Evolutionary conservation across 2,329 filamentous ascomycete species (phyloP), one percentile per base, ranked within the genome.

Genomic region (Phaeophleospora eucalypticola): DNA sequence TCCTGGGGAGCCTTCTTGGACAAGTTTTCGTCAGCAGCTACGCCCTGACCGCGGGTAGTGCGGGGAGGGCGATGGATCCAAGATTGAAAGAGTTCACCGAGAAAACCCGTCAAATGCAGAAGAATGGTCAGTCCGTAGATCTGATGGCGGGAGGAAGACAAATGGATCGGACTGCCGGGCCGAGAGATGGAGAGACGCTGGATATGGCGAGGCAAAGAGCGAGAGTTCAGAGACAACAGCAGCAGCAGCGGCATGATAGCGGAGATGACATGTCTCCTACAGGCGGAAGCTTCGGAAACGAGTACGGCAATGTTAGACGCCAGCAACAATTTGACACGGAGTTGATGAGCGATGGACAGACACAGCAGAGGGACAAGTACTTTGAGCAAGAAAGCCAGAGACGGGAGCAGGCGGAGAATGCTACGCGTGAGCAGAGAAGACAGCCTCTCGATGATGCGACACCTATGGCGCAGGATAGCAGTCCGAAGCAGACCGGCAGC

Each of bases 261-360:
- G 29, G 29, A 33, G 68, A 72, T 45, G 71, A 73, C 44, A 68
- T 68, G 64, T 65, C 65, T 44, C 64, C 71, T 29, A 66, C 69
- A 27, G 51, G 68, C 38, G 63, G 66, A 33, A 55, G 56, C 12
- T 66, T 62, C 43, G 44, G 44, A 7, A 48, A 58, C 4, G 58
- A 68, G 33, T 66, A 67, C 41, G 19, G 61, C 4, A 65, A 65
- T 56, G 51, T 40, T 4, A 51, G 41, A 7, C 54, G 15, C 7
- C 15, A 19, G 15, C 15, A 37, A 4, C 8, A 19, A 4, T 9
- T 16, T 17, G 36, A 19, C 17, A 37, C 15, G 12, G 36, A 37
- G 4, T 19, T 64, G 38, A 45, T 66, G 48, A 62, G 57, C 18
- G 66, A 69, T 40, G 46, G 48, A 4, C 58, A 65, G 40, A 52